Evolutionary conservation across 352 stramenopile species (phyloP), one percentile per base, ranked within the genome.

Genomic region (Plasmopara muralis): DNA sequence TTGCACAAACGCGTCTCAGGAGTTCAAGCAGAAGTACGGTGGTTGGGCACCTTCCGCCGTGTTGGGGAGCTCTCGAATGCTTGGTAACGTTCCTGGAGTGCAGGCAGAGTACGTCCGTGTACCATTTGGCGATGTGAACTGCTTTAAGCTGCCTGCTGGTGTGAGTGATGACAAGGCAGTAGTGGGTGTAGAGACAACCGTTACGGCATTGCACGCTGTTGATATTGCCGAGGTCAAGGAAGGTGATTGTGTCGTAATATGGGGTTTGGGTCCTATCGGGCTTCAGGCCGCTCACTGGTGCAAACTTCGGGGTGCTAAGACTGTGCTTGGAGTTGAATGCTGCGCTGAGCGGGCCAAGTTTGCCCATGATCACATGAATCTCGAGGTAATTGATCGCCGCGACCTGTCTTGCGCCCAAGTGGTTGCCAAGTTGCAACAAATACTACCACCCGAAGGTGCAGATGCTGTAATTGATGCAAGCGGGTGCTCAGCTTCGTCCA

Each of bases 81-180:
- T 79, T 28, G 73, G 70, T 53, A 83, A 81, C 46, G 55, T 87
- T 5, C 77, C 78, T 0, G 82, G 82, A 43, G 72, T 77, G 18
- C 75, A 89, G 48, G 82, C 82, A 7, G 74, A 92, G 68, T 89
- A 70, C 42, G 74, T 89, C 12, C 74, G 80, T 18, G 81, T 92
- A 54, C 81, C 81, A 4, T 86, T 81, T 40, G 81, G 57, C 4
- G 81, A 92, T 29, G 45, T 72, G 18, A 92, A 88, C 64, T 87
- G 77, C 55, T 77, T 76, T 53, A 76, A 77, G 60, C 35, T 89
- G 12, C 78, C 78, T 6, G 67, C 68, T 13, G 56, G 62, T 30
- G 52, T 89, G 10, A 55, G 60, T 9, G 73, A 86, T 28, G 75
- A 89, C 16, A 83, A 89, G 42, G 82, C 77, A 0, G n/a, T 92